Evolutionary conservation across 306 rosid species (phyloP).

Genomic region (Adenanthera pavonina): DNA sequence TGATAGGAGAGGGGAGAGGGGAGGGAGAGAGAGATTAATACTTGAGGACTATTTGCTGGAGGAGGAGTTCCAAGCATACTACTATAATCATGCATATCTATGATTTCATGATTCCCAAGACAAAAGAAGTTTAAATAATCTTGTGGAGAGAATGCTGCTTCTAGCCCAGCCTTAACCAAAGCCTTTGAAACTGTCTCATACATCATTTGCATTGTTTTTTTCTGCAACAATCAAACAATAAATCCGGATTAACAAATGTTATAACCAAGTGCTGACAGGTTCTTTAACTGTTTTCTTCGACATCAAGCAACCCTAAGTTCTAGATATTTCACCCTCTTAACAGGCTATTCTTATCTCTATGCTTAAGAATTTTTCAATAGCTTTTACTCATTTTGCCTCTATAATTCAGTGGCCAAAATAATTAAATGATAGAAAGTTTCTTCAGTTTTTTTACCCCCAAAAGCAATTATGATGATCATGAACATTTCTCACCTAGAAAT

Average conservation of each 20-base stretch:
- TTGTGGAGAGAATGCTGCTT: conserved; percentile 78
- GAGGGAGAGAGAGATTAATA: conserved; percentile 36
- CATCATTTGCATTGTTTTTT: conserved; percentile 99
- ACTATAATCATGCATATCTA: conserved; percentile 49
- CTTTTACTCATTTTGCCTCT: conserved; percentile 6
- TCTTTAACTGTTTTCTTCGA: neutral
- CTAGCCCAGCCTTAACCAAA: conserved; percentile 84
- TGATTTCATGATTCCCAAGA: conserved; percentile 84
- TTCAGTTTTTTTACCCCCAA: neutral
- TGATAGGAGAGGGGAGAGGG: conserved; percentile 3
- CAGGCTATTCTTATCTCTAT: neutral
- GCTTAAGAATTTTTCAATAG: conserved; percentile 14
- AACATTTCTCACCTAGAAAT: neutral
- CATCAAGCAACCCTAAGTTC: neutral
- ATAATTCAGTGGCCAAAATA: conserved; percentile 11
- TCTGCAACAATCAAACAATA: conserved; percentile 52
- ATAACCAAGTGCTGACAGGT: conserved; percentile 20
- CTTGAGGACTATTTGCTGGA: conserved; percentile 84
- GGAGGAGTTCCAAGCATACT: conserved; percentile 59
- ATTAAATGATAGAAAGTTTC: conserved; percentile 1
- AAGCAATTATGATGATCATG: neutral
- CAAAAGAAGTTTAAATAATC: conserved; percentile 96
- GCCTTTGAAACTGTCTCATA: conserved; percentile 87
- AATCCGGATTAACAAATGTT: conserved; percentile 30
- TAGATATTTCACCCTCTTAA: conserved; percentile 26